Conservation (phyloP, 371 early-diverging fungal species). For the Nematocida minor region DNA sequence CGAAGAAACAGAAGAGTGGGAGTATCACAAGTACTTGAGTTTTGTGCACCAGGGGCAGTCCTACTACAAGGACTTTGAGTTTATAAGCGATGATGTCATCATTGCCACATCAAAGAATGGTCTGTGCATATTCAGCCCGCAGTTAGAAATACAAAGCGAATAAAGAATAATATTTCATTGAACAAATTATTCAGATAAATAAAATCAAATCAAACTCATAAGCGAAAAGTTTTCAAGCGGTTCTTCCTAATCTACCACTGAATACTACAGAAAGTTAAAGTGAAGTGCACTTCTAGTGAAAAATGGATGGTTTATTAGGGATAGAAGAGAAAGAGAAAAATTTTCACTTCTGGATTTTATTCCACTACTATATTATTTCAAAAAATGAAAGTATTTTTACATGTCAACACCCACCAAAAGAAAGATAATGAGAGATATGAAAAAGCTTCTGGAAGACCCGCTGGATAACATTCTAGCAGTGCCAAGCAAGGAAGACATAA, state of each 20-base stretch:
- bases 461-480: conserved; percentile 62
- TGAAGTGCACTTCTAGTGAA: too few species aligned
- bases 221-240: too few species aligned
- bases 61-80: conserved; percentile 62
- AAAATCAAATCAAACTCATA: too few species aligned
- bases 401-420: conserved; percentile 70
- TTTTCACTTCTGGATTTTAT: not conserved
- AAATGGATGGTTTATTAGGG: too few species aligned
- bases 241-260: too few species aligned
- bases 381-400: conserved; percentile 28
- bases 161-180: too few species aligned
- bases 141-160: too few species aligned
- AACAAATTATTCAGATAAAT: too few species aligned
- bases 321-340: too few species aligned
- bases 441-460: conserved; percentile 83
- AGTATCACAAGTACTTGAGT: conserved; percentile 59
- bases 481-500: conserved; percentile 61
- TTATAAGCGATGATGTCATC: conserved; percentile 15
- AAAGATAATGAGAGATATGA: conserved; percentile 77
- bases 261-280: too few species aligned
- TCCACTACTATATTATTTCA: not conserved
- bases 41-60: conserved; percentile 65
- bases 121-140: conserved; percentile 28
- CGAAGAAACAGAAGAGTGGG: conserved; percentile 61
- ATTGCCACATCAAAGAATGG: conserved; percentile 34